Evolutionary conservation across 1,284 basidiomycete genomes (phyloP), one percentile per base, ranked within the genome.

Genomic region (Hymenochaete sp.): DNA sequence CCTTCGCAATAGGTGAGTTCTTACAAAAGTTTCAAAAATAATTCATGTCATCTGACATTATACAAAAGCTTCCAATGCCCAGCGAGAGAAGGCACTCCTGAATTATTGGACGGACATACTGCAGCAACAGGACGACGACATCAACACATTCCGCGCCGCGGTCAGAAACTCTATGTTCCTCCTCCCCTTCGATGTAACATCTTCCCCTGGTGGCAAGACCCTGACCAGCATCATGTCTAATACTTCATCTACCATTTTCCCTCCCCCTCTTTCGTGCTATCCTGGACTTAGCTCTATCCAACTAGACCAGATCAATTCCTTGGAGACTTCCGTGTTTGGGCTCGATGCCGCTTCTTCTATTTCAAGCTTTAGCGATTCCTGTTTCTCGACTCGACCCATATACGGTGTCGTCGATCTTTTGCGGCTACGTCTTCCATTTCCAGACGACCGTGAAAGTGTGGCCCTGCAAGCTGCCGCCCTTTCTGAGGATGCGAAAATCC

Each of bases 391-490:
- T 50, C 67, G 74, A 16, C 79, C 77, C 1, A 61, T 77, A 13
- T 82, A 82, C 56, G 79, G 79, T n/a, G 62, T 77, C 7, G 61
- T 82, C 40, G 67, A 82, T 54, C 54, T 80, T 9, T 58, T 79
- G 21, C 66, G 64, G 8, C 61, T 79, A 19, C 72, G 78, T 10
- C 61, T 77, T 19, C 77, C 79, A 9, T 81, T 78, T 58, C 44
- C 60, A 5, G 71, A 77, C 55, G 59, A 63, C 6, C 57, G 63
- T 24, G 54, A 58, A 10, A 66, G 67, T 14, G 60, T 67, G 25
- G 62, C 71, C 1, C 64, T 63, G 47, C 77, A 81, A 57, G 75
- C 71, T 2, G 68, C 66, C 14, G 58, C 70, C 5, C 61, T 82
- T 26, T 60, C 61, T 11, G 56, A 61, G 4, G 70, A 70, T 41